A percentile compares a stretch with the other conserved stretches of the same genome.
These are phyloP conservation scores for Corylus avellana DNA, from an alignment of 306 rosid species.

Conservation along the genomic window DNA sequence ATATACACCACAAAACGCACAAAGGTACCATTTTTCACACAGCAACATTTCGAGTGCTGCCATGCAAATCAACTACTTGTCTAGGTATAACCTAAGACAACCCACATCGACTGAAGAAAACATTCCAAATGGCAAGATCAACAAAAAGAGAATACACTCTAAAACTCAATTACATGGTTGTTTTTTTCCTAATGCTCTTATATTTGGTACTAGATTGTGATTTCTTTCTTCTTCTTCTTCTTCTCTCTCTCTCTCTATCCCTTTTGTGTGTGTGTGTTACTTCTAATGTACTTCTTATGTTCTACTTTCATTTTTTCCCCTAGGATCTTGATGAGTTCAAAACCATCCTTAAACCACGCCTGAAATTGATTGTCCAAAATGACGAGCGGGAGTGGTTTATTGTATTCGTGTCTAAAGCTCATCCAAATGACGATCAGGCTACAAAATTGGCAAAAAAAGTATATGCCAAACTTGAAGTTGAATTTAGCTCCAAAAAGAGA, in stretches of 20 bases:
- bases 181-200: neutral
- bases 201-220: neutral
- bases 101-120: no score
- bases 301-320: conserved; percentile 27
- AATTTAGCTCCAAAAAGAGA: conserved; percentile 89
- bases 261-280: conserved; percentile 21
- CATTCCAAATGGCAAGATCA: neutral
- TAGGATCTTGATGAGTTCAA: conserved; percentile 98
- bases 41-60: no score
- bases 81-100: no score
- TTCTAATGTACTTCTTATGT: conserved; percentile 24
- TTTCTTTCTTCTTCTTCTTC: neutral
- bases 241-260: conserved; percentile 8
- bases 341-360: conserved; percentile 95
- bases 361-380: conserved; percentile 94
- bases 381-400: conserved; percentile 98
- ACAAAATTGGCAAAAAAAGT: conserved; percentile 84
- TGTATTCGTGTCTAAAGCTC: conserved; percentile 89
- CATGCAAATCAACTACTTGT: no score
- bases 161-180: neutral
- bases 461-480: conserved; percentile 91
- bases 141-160: neutral
- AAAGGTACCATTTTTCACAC: no score
- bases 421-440: conserved; percentile 85
- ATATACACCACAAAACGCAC: no score